phyloP scores from a whole-genome alignment of 257 asterid species.

The Ocimum tenuiflorum region DNA sequence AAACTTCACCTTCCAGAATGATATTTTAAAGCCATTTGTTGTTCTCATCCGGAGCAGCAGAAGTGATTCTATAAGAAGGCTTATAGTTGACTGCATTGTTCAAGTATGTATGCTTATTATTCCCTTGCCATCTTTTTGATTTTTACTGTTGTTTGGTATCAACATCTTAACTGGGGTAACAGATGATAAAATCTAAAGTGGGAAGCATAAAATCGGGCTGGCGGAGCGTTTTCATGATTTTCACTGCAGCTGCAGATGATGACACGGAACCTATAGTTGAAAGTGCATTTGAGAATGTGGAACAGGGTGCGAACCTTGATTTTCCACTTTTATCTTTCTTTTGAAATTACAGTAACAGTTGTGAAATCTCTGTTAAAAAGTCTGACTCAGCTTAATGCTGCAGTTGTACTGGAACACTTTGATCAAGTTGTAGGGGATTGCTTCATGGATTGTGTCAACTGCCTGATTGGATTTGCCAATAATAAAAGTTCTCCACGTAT shows the following conservation, averaged over 20 bases:
- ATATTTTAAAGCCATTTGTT: conserved; percentile 90
- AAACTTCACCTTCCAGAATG: conserved; percentile 98
- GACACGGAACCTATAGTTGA: conserved; percentile 85
- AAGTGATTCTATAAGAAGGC: conserved; percentile 83
- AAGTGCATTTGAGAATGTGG: conserved; percentile 97
- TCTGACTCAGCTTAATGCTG: conserved; percentile 37
- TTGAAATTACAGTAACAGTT: conserved; percentile 14
- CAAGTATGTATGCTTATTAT: conserved; percentile 57
- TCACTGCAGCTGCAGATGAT: conserved; percentile 98
- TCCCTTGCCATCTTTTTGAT: conserved; percentile 10
- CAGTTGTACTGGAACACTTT: conserved; percentile 97
- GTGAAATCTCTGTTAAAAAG: conserved; percentile 12
- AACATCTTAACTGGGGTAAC: conserved; percentile 33
- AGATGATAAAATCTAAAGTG: conserved; percentile 99
- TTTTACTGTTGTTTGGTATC: conserved; percentile 17
- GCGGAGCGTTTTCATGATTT: conserved; percentile 99
- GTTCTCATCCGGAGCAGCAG: conserved; percentile 92
- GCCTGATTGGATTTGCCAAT: conserved; percentile 97
- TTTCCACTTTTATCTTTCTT: conserved; percentile 12
- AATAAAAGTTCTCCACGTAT: conserved; percentile 81
- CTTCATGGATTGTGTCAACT: conserved; percentile 99
- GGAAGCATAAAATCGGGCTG: conserved; percentile 98
- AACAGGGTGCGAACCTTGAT: conserved; percentile 60
- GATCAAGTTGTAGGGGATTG: conserved; percentile 99
- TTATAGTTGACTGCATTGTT: conserved; percentile 93